These are phyloP conservation scores for Knufia fluminis DNA, from an alignment of 2,329 filamentous ascomycete genomes.

Conservation along the genomic window DNA sequence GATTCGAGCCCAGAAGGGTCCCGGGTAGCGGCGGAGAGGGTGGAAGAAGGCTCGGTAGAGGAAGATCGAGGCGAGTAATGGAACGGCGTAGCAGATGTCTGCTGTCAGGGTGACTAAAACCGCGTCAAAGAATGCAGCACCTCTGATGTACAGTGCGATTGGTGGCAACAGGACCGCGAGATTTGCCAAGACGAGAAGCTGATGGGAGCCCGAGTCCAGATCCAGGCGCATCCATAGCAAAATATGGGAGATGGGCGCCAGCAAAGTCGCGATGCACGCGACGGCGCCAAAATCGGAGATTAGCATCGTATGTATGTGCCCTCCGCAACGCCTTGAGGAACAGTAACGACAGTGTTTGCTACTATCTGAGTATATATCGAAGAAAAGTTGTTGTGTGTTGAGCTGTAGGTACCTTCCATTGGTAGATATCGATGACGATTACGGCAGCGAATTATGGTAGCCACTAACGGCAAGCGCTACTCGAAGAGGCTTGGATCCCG, in stretches of 20 bases:
- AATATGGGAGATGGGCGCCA: not conserved
- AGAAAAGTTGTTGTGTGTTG: not conserved
- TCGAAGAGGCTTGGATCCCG: too few species aligned
- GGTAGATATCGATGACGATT: conserved; percentile 5
- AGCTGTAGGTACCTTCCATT: not conserved
- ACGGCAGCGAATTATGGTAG: too few species aligned
- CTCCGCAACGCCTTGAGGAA: not conserved
- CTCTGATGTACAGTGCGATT: not conserved
- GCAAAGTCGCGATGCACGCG: not conserved
- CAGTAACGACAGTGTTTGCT: not conserved
- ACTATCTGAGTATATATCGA: not conserved
- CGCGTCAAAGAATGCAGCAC: not conserved
- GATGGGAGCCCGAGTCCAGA: not conserved
- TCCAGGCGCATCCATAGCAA: conserved; percentile 1
- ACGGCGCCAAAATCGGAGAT: not conserved
- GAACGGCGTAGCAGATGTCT: not conserved
- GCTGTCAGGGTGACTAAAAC: not conserved
- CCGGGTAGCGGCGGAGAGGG: conserved; percentile 22
- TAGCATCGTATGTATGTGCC: not conserved
- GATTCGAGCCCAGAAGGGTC: conserved; percentile 19
- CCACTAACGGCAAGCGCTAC: too few species aligned
- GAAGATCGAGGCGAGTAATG: conserved; percentile 2
- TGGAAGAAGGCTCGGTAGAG: conserved; percentile 22
- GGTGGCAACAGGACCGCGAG: not conserved
- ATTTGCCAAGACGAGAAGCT: conserved; percentile 1